Conservation (phyloP, 345 rosid genomes). For the Camelina neglecta region DNA sequence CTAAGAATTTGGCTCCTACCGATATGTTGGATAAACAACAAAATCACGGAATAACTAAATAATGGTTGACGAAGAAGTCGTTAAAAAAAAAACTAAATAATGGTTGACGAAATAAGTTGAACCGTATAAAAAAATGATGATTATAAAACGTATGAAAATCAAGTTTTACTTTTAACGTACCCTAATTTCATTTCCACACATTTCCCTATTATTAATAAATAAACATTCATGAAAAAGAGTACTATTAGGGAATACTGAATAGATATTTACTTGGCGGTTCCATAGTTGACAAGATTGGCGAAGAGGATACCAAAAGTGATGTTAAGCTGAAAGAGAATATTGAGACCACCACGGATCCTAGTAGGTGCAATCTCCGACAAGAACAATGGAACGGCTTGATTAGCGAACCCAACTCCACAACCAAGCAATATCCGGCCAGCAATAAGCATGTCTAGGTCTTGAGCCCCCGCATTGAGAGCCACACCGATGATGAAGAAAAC, state of each 20-base stretch:
- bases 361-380: conserved; percentile 98
- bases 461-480: conserved; percentile 69
- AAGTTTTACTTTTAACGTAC: too few species aligned
- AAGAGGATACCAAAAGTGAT: conserved; percentile 93
- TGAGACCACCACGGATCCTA: conserved; percentile 87
- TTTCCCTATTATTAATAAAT: not conserved
- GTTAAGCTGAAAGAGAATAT: conserved; percentile 92
- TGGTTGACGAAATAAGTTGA: too few species aligned
- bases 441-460: conserved; percentile 88
- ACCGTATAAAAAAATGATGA: too few species aligned
- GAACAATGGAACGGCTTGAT: conserved; percentile 96
- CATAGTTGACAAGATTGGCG: conserved; percentile 89
- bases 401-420: conserved; percentile 96
- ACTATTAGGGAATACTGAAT: not conserved
- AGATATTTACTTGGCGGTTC: conserved; percentile 76
- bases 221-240: too few species aligned
- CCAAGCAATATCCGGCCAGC: conserved; percentile 86
- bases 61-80: too few species aligned
- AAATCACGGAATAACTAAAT: too few species aligned
- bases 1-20: not conserved
- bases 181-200: conserved; percentile 1
- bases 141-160: too few species aligned
- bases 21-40: too few species aligned
- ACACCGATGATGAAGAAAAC: conserved; percentile 77
- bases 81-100: too few species aligned